Evolutionary conservation across 129 eudicot genomes (phyloP).

Genomic region (Escallonia herrerae): DNA sequence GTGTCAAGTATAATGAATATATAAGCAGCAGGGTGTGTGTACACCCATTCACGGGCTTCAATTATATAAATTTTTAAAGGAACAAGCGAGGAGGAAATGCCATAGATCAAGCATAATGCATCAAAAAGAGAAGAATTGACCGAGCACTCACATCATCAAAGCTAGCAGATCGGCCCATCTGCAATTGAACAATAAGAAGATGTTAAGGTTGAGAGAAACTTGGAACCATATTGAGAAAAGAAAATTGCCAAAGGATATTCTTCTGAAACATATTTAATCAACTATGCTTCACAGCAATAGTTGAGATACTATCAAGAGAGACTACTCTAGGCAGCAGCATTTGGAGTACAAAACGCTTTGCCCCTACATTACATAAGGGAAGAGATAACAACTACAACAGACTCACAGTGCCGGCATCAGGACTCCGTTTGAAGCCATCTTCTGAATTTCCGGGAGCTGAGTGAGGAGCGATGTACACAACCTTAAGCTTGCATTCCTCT

Average conservation of each 20-base stretch:
- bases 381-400: not conserved
- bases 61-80: no score
- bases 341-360: no score
- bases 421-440: constrained; percentile 25
- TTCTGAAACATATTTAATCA: no score
- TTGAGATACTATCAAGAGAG: no score
- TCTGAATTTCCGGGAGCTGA: constrained; percentile 28
- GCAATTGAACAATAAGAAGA: constrained; percentile 8
- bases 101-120: not conserved
- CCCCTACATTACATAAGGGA: not conserved
- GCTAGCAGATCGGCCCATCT: constrained; percentile 20
- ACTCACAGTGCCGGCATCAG: constrained; percentile 46
- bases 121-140: not conserved
- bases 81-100: no score
- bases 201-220: not conserved
- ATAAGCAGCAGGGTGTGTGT: no score
- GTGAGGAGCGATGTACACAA: constrained; percentile 44
- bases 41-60: no score
- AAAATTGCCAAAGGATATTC: no score
- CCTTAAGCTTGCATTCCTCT: constrained; percentile 80
- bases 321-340: no score
- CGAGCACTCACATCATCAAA: constrained; percentile 32
- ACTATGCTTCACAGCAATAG: no score
- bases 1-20: no score
- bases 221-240: no score